Evolutionary conservation across 2,329 filamentous ascomycete species (phyloP), one percentile per base, ranked within the genome.

Genomic region (Colletotrichum truncatum): DNA sequence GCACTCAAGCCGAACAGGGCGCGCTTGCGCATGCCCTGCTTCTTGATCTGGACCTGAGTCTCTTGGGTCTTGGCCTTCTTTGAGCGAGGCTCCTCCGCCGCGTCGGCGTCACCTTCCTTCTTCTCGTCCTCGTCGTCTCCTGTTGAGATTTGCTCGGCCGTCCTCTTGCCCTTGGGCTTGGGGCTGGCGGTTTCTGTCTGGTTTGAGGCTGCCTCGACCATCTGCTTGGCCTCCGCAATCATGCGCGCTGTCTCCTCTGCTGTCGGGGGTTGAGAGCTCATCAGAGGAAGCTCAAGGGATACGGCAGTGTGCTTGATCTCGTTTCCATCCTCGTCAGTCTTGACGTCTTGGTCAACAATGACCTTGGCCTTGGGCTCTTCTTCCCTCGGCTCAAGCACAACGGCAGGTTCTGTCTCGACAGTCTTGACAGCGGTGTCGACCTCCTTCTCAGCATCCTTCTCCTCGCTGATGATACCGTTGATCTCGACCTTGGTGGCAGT

Each of bases 1-100:
- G 93, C 93, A 68, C 91, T 93, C 56, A 98, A 87, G 64, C 96
- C 95, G 68, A 97, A 86, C 67, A 97, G 82, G 48, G 96, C 93
- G 74, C 94, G 89, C 78, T 90, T 93, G 80, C 93, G 91, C 70
- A 98, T 93, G 74, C 90, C 92, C 80, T 97, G 91, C 81, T 93
- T 94, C 78, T 91, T 91, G 70, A 97, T 77, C 78, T 96, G 91
- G 45, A 92, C 87, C 10, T 21, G 34, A 11, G 41, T 25, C 26
- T 55, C 49, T 75, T 96, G 92, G 1, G 93, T 91, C 84, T 90
- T 93, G 39, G 87, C 88, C 75, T 91, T 93, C 87, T 98, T 98
- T 76, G 89, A 77, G 49, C 80, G 80, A 4, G 80, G 84, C 56
- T 82, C 80, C 41, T 83, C 81, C 14, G 75, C 70, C 25, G 67